Evolutionary conservation across 2,329 filamentous ascomycete genomes (phyloP), one percentile per base, ranked within the genome.

Genomic region (Epichloe brachyelytri): DNA sequence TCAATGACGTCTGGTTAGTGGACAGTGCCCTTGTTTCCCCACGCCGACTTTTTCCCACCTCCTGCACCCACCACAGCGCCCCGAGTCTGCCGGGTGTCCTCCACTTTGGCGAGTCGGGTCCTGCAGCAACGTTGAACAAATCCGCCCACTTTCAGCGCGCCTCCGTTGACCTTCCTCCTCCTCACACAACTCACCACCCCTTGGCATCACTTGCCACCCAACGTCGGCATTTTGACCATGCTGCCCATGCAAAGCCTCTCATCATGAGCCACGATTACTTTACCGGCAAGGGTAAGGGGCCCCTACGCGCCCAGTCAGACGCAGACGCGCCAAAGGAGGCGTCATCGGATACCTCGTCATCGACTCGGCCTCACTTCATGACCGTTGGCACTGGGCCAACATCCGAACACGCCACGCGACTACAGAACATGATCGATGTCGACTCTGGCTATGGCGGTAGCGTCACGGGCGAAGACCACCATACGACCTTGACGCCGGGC

Each of bases 371-470:
- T 48, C 76, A 81, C 53, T 96, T 90, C 68, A 87, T 95, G 83
- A 94, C 88, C 5, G 87, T 96, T 48, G 91, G 91, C 52, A 82
- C 77, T 57, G 90, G 90, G 49, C 82, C 83, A 50, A 82, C 85
- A 20, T 90, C 90, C 19, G 82, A 88, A 62, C 87, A 88, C 64
- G 90, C 88, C 38, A 79, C 85, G 33, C 83, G 83, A 51, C 74
- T 97, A 39, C 87, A 93, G 67, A 81, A 83, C 17, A 79, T 94
- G 59, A 73, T 97, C 51, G 88, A 95, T 55, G 74, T 81, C 52
- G 93, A 98, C 65, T 97, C 91, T 17, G 93, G 91, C 6, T 97
- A 97, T 63, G 90, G 88, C 51, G 86, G 85, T 43, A 95, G 88
- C 64, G 75, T 85, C 47, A 73, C 78, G 33, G 83, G 81, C 54